Evolutionary conservation across 768 basidiomycete genomes (phyloP).

Genomic region (Pisolithus sp.): DNA sequence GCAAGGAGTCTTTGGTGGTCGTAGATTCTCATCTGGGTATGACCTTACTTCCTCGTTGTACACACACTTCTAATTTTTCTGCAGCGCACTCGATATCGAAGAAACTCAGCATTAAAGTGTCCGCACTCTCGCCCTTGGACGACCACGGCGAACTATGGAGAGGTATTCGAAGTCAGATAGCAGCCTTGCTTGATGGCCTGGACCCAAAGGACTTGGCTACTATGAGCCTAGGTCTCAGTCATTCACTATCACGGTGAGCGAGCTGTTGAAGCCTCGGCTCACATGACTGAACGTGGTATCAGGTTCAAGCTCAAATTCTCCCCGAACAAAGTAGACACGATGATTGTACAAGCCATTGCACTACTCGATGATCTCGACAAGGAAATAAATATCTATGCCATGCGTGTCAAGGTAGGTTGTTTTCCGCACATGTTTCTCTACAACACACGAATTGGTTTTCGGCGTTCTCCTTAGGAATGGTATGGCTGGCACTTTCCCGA

Average conservation of each 20-base stretch:
- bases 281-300: conserved; percentile 4
- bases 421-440: background rate
- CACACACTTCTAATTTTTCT: conserved; percentile 5
- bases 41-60: conserved; percentile 22
- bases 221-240: conserved; percentile 96
- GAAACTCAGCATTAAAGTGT: conserved; percentile 87
- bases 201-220: conserved; percentile 93
- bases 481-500: conserved; percentile 99
- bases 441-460: background rate
- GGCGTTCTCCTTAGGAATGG: conserved; percentile 71
- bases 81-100: conserved; percentile 84
- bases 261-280: background rate
- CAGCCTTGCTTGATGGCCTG: conserved; percentile 80
- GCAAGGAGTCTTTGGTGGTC: conserved; percentile 79
- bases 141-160: conserved; percentile 82
- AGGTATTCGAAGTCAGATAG: conserved; percentile 87
- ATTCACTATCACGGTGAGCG: conserved; percentile 85
- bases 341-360: conserved; percentile 98
- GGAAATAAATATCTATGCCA: conserved; percentile 98
- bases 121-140: conserved; percentile 48
- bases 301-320: conserved; percentile 99
- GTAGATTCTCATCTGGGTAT: conserved; percentile 86
- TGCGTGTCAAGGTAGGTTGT: conserved; percentile 86
- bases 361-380: conserved; percentile 98
- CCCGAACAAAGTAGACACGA: conserved; percentile 98